These are phyloP conservation scores for Epichloe hybrida DNA, from an alignment of 2,329 filamentous ascomycete species.

Conservation along the genomic window DNA sequence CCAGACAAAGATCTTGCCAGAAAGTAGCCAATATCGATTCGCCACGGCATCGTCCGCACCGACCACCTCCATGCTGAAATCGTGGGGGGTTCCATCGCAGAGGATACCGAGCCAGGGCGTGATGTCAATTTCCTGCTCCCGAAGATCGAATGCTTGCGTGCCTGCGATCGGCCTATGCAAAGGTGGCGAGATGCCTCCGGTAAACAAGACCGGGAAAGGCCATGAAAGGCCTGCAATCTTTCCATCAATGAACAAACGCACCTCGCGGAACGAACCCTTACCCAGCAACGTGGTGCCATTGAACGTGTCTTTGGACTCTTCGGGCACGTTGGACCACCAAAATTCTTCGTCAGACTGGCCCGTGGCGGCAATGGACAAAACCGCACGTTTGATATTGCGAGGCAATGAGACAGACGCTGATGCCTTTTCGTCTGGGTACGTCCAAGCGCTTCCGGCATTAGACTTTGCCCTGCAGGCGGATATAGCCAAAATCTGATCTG, in stretches of 20 bases:
- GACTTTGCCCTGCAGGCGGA: conserved; percentile 37
- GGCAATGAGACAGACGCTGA: conserved; percentile 49
- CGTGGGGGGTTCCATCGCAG: conserved; percentile 49
- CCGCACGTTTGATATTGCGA: conserved; percentile 50
- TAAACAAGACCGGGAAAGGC: conserved; percentile 75
- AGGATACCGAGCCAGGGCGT: conserved; percentile 61
- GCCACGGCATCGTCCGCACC: conserved; percentile 46
- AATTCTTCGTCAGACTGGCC: conserved; percentile 70
- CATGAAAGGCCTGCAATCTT: conserved; percentile 60
- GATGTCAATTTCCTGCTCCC: conserved; percentile 71
- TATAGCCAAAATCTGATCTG: conserved; percentile 55
- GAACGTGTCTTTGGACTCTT: conserved; percentile 47
- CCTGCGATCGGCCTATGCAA: conserved; percentile 70
- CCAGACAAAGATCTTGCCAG: conserved; percentile 73
- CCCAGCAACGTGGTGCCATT: conserved; percentile 45
- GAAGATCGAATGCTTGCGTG: conserved; percentile 64
- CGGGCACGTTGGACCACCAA: conserved; percentile 69
- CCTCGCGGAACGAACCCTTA: conserved; percentile 61
- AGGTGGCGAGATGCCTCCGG: conserved; percentile 63
- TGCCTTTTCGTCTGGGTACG: conserved; percentile 48
- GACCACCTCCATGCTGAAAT: conserved; percentile 52
- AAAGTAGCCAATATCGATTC: conserved; percentile 50
- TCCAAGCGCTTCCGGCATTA: conserved; percentile 47
- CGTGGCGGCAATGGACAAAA: conserved; percentile 64
- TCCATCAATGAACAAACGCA: conserved; percentile 64